Evolutionary conservation across 2,329 filamentous ascomycete genomes (phyloP), one percentile per base, ranked within the genome.

Genomic region (Lomentospora prolificans): DNA sequence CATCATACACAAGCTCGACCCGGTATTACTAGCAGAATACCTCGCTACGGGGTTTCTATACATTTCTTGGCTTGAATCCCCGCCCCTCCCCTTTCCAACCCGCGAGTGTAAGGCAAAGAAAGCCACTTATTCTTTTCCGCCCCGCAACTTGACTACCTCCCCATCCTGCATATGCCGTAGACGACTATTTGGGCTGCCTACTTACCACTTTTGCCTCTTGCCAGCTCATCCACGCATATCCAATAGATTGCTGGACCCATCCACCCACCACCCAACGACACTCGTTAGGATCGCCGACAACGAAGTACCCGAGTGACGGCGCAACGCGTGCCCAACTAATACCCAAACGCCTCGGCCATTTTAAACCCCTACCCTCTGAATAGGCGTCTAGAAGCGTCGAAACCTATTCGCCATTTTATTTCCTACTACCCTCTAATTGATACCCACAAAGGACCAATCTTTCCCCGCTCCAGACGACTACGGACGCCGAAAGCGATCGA

Each of bases 151-250:
- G 71, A 64, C 74, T 74, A 48, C 39, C 39, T 30, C 52, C 75
- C 76, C 75, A 74, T 74, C 75, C 72, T 78, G 79, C 80, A 82
- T 79, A 77, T 79, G 76, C 75, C 72, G 75, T 75, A 72, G 73
- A 73, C 73, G 69, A 72, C 73, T 72, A 72, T 74, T 73, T 74
- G 72, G 75, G 71, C 72, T 71, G 72, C 73, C 71, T 72, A 74
- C 71, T 70, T 73, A 72, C 70, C 61, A 70, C 76, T 70, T 72
- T 73, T 70, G 68, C 69, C 66, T 65, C 70, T 64, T 82, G 80
- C 79, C 80, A 83, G 75, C 80, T 75, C 80, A 82, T 79, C 73
- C 70, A 73, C 78, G 71, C 76, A 78, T 76, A 75, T 55, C 75
- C 73, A 78, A 77, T 79, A 76, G 73, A 77, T 77, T 77, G 73